A percentile compares a stretch with the other conserved stretches of the same genome.
phyloP scores from a whole-genome alignment of 495 filamentous ascomycete genomes.

The Aspergillus nidulans region DNA sequence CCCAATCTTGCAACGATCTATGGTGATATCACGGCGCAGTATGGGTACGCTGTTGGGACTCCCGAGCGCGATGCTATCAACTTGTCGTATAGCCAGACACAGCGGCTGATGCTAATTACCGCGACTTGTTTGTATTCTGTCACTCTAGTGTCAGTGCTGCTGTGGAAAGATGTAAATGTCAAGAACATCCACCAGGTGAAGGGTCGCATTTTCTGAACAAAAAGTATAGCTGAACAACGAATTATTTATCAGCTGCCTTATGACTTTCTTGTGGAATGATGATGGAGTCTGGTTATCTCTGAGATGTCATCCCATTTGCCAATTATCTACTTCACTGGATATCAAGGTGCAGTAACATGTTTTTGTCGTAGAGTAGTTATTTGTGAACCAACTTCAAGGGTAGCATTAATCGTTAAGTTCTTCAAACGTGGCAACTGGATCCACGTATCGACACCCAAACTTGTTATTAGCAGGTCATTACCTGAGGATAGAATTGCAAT shows the following conservation, averaged over 20 bases:
- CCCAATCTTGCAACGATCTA: constrained; percentile 46
- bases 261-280: not conserved
- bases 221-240: too few relatives aligned
- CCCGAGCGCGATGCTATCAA: constrained; percentile 54
- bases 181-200: constrained; percentile 42
- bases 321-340: not conserved
- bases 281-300: not conserved
- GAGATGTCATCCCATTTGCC: not conserved
- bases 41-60: constrained; percentile 47
- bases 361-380: not conserved
- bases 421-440: not conserved
- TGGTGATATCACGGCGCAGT: constrained; percentile 37
- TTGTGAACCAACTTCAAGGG: not conserved
- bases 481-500: not conserved
- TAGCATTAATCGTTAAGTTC: not conserved
- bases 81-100: constrained; percentile 50
- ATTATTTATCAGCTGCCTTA: not conserved
- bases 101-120: constrained; percentile 53
- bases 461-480: not conserved
- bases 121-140: constrained; percentile 43
- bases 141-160: constrained; percentile 36
- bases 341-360: not conserved
- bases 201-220: constrained; percentile 23
- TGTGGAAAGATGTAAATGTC: constrained; percentile 56
- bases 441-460: not conserved